Evolutionary conservation across 208 protist genomes (phyloP).

Genomic region (Crithidia bombi): DNA sequence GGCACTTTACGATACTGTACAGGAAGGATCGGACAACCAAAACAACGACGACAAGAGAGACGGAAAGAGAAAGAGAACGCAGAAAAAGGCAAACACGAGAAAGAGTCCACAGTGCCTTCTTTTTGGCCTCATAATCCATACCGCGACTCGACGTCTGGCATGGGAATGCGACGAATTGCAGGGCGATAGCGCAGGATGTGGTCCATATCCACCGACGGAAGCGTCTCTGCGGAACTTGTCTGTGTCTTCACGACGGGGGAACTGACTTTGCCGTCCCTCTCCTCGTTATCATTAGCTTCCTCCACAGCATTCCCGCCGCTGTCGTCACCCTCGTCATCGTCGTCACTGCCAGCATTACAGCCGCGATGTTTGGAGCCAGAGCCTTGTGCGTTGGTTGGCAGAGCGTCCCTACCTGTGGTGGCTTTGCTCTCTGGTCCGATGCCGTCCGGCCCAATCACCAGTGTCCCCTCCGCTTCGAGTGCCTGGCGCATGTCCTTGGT

Average conservation of each 20-base stretch:
- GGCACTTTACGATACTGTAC: no score
- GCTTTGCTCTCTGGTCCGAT: not conserved
- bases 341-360: not conserved
- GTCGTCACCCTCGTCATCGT: constrained; percentile 7
- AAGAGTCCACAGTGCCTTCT: no score
- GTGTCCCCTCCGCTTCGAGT: constrained; percentile 24
- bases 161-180: constrained; percentile 56
- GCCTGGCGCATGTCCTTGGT: constrained; percentile 30
- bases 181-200: constrained; percentile 30
- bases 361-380: not conserved
- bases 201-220: constrained; percentile 32
- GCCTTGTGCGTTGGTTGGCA: not conserved
- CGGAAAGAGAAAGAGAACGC: no score
- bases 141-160: constrained; percentile 63
- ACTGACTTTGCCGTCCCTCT: not conserved
- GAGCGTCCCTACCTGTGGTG: not conserved
- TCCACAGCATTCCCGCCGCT: not conserved
- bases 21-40: no score
- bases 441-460: constrained; percentile 15
- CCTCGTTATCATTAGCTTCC: no score
- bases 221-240: not conserved
- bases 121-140: constrained; percentile 35
- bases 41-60: no score
- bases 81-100: no score
- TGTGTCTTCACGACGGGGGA: not conserved